Conservation (phyloP, 345 rosid species). For the Brassica juncea region DNA sequence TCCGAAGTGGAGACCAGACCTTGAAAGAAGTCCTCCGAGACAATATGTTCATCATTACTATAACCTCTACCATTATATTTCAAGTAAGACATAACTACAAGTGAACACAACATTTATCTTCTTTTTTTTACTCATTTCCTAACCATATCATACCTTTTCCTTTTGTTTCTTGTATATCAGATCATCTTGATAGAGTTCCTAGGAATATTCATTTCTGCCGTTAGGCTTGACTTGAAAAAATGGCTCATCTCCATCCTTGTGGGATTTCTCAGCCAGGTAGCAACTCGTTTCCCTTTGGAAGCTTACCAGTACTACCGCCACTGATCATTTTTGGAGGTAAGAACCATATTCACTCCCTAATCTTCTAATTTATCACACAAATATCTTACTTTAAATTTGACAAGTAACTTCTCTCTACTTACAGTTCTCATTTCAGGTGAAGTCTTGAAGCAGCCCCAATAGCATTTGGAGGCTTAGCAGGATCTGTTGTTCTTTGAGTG, state of each 20-base stretch:
- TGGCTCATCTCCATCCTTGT: constrained; percentile 54
- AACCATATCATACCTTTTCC: no score
- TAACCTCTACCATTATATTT: constrained; percentile 52
- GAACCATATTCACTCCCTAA: no score
- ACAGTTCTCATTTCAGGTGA: no score
- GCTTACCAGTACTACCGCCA: background rate
- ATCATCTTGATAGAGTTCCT: constrained; percentile 57
- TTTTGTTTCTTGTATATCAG: constrained; percentile 37
- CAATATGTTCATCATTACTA: constrained; percentile 57
- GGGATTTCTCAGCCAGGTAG: constrained; percentile 46
- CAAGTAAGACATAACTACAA: constrained; percentile 47
- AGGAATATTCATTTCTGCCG: constrained; percentile 54
- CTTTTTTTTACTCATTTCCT: no score
- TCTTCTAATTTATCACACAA: no score
- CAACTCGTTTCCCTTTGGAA: background rate
- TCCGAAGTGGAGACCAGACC: constrained; percentile 63
- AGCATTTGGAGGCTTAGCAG: no score
- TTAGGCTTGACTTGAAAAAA: constrained; percentile 51
- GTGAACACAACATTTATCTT: no score
- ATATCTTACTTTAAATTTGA: no score
- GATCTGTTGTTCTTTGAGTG: no score
- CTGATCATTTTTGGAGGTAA: background rate
- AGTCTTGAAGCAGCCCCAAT: no score
- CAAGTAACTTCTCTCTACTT: no score
- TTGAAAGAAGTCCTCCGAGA: constrained; percentile 65